Conservation (phyloP, 306 rosid species). For the Trifolium subterraneum region DNA sequence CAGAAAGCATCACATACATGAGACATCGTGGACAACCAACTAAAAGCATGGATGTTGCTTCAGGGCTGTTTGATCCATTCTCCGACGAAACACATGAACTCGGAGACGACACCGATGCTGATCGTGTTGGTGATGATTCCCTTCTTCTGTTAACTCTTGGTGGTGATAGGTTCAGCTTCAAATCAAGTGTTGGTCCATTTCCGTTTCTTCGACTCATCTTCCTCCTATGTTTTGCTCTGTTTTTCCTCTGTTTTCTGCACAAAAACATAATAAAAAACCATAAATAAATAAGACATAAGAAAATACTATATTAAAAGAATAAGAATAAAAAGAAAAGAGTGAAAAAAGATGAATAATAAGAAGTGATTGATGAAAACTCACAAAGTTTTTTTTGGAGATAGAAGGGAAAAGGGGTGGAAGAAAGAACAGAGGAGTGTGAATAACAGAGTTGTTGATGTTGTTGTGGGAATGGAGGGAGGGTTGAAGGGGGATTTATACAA, state of each 20-base stretch:
- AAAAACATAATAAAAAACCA: neutral
- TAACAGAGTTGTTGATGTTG: neutral
- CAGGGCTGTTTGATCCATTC: constrained; percentile 76
- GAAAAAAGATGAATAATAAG: neutral
- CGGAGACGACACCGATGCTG: constrained; percentile 78
- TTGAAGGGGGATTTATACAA: constrained; percentile 59
- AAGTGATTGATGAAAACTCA: neutral
- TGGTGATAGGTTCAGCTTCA: constrained; percentile 93
- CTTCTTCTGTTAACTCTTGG: constrained; percentile 60
- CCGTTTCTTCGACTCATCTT: constrained; percentile 81
- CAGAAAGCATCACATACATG: constrained; percentile 97
- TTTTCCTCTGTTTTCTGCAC: constrained; percentile 13
- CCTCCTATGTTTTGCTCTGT: constrained; percentile 19
- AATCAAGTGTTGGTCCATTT: constrained; percentile 74
- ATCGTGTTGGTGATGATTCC: constrained; percentile 70
- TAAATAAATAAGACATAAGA: neutral
- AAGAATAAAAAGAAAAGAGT: neutral
- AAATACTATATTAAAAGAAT: neutral
- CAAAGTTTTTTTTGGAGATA: neutral
- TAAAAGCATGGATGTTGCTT: constrained; percentile 84
- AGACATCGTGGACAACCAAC: constrained; percentile 97
- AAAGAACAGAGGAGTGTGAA: neutral
- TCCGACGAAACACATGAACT: constrained; percentile 94
- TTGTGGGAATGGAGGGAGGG: constrained; percentile 50
- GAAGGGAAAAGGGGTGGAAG: neutral